Evolutionary conservation across 345 rosid species (phyloP).

Genomic region (Populus pruinosa): DNA sequence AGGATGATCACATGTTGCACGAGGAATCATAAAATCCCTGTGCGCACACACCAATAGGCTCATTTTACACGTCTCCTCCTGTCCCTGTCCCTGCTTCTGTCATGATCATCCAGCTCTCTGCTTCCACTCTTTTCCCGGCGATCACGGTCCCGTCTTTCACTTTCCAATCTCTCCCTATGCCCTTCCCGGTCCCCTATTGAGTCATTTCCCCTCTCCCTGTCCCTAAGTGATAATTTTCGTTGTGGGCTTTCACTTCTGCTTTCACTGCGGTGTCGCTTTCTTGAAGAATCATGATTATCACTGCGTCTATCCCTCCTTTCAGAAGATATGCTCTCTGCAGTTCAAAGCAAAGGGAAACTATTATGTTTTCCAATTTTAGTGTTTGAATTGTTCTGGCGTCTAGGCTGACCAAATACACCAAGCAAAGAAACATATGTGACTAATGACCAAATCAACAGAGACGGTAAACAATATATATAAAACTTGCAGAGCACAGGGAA

Average conservation of each 20-base stretch:
- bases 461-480: not conserved
- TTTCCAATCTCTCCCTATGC: slow-evolving; percentile 46
- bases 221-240: slow-evolving; percentile 37
- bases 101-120: slow-evolving; percentile 39
- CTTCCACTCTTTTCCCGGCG: slow-evolving; percentile 73
- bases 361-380: not conserved
- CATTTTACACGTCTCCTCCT: slow-evolving; percentile 59
- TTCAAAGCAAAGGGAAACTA: not conserved
- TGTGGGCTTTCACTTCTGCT: slow-evolving; percentile 74
- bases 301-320: slow-evolving; percentile 70
- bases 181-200: slow-evolving; percentile 40
- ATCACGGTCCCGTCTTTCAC: slow-evolving; percentile 50
- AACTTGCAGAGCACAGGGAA: not conserved
- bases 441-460: not conserved
- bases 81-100: slow-evolving; percentile 61
- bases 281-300: slow-evolving; percentile 59
- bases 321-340: slow-evolving; percentile 48
- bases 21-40: not conserved
- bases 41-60: not conserved
- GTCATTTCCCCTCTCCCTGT: slow-evolving; percentile 23
- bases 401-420: not conserved
- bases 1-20: not conserved
- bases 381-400: not conserved
- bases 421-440: not conserved
- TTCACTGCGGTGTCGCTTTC: slow-evolving; percentile 70